Conservation (phyloP, 192 early-diverging fungal genomes). For the Podila horticola region DNA sequence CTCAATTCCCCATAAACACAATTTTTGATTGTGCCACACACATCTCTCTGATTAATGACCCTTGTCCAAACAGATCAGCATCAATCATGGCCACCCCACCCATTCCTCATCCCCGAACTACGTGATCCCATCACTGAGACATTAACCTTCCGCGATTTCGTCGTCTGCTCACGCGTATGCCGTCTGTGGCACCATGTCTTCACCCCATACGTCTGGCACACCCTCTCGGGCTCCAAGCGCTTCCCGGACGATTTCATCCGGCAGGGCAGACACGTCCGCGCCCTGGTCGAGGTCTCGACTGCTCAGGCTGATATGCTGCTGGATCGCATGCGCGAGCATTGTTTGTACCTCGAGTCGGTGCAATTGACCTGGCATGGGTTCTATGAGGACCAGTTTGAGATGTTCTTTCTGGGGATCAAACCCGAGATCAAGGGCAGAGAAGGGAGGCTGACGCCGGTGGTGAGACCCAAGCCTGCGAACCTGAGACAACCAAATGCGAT, state of each 20-base stretch:
- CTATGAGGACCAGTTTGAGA: slow-evolving; percentile 10
- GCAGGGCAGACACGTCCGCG: slow-evolving; percentile 1
- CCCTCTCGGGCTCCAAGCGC: not conserved
- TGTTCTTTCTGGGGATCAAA: slow-evolving; percentile 4
- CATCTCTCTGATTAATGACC: not conserved
- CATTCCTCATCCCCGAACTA: slow-evolving; percentile 11
- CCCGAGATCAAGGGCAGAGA: no score
- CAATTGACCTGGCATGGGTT: not conserved
- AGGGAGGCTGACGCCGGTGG: no score
- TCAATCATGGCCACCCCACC: not conserved
- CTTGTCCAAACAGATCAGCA: not conserved
- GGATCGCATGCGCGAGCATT: not conserved
- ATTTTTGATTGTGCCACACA: not conserved
- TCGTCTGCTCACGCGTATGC: not conserved
- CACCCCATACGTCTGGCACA: slow-evolving; percentile 5
- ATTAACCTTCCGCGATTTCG: slow-evolving; percentile 1
- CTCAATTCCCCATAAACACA: no score
- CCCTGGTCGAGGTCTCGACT: not conserved
- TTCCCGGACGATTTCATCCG: not conserved
- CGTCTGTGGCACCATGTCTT: slow-evolving; percentile 10
- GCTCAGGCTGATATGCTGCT: not conserved
- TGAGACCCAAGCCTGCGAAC: no score
- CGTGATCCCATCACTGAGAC: slow-evolving; percentile 8
- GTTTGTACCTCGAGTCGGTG: not conserved
- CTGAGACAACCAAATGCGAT: not conserved